Conservation (phyloP, 441 rosid species). For the Melastoma candidum region DNA sequence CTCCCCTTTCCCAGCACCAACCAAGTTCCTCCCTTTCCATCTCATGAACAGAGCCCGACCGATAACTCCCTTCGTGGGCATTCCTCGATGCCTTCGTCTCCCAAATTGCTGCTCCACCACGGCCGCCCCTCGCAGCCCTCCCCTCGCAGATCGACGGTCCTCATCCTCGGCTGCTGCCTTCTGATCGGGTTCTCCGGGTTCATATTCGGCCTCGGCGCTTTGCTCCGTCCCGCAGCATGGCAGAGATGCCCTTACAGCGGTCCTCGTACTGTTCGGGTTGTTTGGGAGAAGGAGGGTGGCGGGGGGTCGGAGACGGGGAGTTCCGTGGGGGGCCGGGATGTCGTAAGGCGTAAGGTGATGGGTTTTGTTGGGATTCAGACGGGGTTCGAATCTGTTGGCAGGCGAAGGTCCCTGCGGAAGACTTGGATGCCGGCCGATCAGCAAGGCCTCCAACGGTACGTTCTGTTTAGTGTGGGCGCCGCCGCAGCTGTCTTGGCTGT, state of each 20-base stretch:
- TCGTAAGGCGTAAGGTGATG: constrained; percentile 59
- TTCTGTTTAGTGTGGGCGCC: not conserved
- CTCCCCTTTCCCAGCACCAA: too few relatives aligned
- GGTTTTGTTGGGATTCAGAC: constrained; percentile 90
- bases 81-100: constrained; percentile 59
- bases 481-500: too few relatives aligned
- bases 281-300: constrained; percentile 40
- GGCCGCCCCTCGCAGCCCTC: constrained; percentile 30
- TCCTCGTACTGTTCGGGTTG: constrained; percentile 48
- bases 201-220: constrained; percentile 44
- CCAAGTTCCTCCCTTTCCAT: too few relatives aligned
- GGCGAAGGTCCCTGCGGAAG: constrained; percentile 67
- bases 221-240: constrained; percentile 23
- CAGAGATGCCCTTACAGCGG: constrained; percentile 25
- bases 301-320: constrained; percentile 4
- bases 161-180: constrained; percentile 27
- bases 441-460: constrained; percentile 68
- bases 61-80: too few relatives aligned
- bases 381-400: constrained; percentile 55
- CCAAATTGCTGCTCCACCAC: constrained; percentile 35
- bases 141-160: constrained; percentile 39
- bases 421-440: constrained; percentile 93
- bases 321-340: constrained; percentile 5
- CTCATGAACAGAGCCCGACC: too few relatives aligned
- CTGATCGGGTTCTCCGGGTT: constrained; percentile 56